Base-by-base conservation (phyloP, 768 basidiomycete species). In the Russula ochroleuca region DNA sequence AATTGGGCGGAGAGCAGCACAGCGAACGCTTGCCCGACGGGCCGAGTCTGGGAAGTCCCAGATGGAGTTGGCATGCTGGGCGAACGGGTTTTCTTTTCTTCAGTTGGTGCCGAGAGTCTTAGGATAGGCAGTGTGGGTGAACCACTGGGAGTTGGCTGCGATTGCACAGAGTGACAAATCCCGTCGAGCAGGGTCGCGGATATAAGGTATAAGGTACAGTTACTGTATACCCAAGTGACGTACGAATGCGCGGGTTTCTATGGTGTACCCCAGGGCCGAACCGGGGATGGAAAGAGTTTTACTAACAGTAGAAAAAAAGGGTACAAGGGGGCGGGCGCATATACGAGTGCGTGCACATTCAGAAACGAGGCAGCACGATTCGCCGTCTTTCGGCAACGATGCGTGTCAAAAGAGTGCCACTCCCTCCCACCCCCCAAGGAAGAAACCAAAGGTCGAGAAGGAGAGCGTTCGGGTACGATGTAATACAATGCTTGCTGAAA, bases 71-170 rank as follows among this genome's bases (percentile, higher is more conserved):
- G 76, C 68, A 65, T 92, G 84, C 50, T 79, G 78, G 68, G 75
- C 78, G 62, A 90, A 72, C 48, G 90, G 73, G 35, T 35, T 35
- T 35, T 35, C 35, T 35, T 35, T 78, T 83, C 55, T 81, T 75
- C 17, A 94, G 72, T 94, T 95, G 64, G 77, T 78, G 2, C 85
- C 92, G 87, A 95, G 89, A 48, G 83, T 88, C 71, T 80, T 85
- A 19, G 90, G 70, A 94, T 28, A 94, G 45, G 92, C 71, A 54
- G 81, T 74, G 57, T 81, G 82, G 57, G 85, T 81, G 45, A 85
- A 74, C 68, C 28, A 28, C 5, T 28, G 28, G 28, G 28, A 28
- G 28, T 28, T 28, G 28, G 28, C 28, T 28, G 2, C 28, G 5
- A 28, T 2, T 28, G 28, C 28, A 5, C 28, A 28, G 28, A 28